phyloP scores from a whole-genome alignment of 257 asterid species.

The Solanum medicagineum region DNA sequence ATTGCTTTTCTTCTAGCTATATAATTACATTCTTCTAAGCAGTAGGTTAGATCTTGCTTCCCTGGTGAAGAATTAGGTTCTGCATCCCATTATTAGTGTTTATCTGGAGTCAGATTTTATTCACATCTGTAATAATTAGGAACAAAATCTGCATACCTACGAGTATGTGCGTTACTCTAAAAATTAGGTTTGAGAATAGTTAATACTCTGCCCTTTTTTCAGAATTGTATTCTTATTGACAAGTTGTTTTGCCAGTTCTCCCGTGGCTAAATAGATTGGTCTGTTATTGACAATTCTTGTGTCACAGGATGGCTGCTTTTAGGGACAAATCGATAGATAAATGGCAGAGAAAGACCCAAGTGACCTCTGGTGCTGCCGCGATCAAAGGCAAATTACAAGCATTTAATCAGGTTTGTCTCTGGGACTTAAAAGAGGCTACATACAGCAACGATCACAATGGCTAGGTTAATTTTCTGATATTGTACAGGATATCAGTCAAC shows the following conservation, averaged over 20 bases:
- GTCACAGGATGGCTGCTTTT: constrained; percentile 57
- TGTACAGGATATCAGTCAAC: constrained; percentile 77
- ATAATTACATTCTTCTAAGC: not conserved
- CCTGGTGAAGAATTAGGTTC: not conserved
- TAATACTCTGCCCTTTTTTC: not conserved
- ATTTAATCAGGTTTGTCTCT: constrained; percentile 72
- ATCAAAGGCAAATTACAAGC: constrained; percentile 85
- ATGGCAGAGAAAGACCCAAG: constrained; percentile 96
- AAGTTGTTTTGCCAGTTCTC: not conserved
- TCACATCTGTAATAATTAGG: not conserved
- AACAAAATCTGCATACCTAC: not conserved
- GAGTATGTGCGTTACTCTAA: not conserved
- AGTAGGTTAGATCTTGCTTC: not conserved
- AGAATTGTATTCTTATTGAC: not conserved
- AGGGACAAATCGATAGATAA: constrained; percentile 84
- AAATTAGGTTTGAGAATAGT: not conserved
- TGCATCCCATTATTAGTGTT: not conserved
- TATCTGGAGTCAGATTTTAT: not conserved
- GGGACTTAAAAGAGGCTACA: not conserved
- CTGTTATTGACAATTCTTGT: not conserved
- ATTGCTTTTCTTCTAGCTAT: not conserved
- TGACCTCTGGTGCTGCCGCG: constrained; percentile 93
- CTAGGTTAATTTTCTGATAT: not conserved
- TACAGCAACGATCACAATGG: not conserved
- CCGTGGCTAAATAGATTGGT: not conserved